Evolutionary conservation across 192 early-diverging fungal genomes (phyloP).

Genomic region (Coemansia javaensis): DNA sequence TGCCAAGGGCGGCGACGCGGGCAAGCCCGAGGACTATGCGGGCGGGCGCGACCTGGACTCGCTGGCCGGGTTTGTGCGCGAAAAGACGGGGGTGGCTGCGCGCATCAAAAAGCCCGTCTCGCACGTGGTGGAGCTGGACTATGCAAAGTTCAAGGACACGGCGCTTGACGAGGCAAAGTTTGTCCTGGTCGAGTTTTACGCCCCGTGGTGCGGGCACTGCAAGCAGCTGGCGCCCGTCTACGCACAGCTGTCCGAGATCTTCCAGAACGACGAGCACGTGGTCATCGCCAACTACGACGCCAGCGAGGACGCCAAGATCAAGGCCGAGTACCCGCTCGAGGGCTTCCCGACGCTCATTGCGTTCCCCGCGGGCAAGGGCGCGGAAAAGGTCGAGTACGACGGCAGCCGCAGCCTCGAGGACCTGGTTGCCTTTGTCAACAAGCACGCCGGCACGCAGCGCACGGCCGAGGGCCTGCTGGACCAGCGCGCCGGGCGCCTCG

Average conservation of each 20-base stretch:
- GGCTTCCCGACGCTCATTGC: conserved; percentile 91
- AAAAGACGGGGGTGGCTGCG: conserved; percentile 69
- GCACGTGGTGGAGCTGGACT: conserved; percentile 64
- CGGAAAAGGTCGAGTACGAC: conserved; percentile 65
- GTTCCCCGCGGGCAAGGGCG: conserved; percentile 66
- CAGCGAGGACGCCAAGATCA: conserved; percentile 59
- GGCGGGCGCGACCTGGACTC: conserved; percentile 79
- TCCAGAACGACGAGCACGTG: conserved; percentile 71
- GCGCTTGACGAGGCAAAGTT: conserved; percentile 68
- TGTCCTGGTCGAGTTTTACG: conserved; percentile 90
- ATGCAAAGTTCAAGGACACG: conserved; percentile 69
- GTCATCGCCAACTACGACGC: conserved; percentile 91
- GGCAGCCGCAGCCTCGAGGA: conserved; percentile 64
- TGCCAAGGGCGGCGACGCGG: conserved; percentile 67
- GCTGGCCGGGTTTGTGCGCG: conserved; percentile 68
- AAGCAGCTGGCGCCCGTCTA: conserved; percentile 80
- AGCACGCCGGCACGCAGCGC: conserved; percentile 74
- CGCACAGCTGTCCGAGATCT: conserved; percentile 80
- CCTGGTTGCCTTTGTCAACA: conserved; percentile 81
- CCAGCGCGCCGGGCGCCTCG: conserved; percentile 46
- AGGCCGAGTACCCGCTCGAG: conserved; percentile 58
- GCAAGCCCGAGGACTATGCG: conserved; percentile 71
- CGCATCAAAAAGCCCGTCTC: conserved; percentile 68
- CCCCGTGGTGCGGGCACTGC: conserved; percentile 90
- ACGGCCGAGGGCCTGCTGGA: conserved; percentile 67